Evolutionary conservation across 2,329 filamentous ascomycete species (phyloP).

Genomic region (Fusarium sp.): DNA sequence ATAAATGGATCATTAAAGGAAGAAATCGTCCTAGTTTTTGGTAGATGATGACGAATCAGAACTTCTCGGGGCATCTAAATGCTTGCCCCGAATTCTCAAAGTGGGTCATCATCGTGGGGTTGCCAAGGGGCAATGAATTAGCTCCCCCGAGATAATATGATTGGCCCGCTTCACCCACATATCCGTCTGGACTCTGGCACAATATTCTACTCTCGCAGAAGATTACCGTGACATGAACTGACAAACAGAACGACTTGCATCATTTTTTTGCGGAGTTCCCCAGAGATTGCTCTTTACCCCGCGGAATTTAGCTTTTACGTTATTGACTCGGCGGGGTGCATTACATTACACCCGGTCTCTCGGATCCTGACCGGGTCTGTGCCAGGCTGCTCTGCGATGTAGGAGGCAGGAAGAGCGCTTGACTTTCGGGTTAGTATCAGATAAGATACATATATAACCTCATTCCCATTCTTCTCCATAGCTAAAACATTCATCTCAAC

Average conservation of each 20-base stretch:
- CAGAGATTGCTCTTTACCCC: conserved; percentile 2
- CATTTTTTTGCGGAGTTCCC: conserved; percentile 10
- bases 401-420: neutral
- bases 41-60: neutral
- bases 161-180: conserved; percentile 19
- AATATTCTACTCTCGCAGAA: neutral
- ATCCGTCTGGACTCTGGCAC: too few species aligned
- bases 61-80: neutral
- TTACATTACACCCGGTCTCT: neutral
- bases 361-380: conserved; percentile 4
- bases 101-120: too few species aligned
- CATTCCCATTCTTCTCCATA: too few species aligned
- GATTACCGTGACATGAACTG: neutral
- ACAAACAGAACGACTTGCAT: neutral
- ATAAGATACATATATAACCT: too few species aligned
- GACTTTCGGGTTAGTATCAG: too few species aligned
- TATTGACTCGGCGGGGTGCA: conserved; percentile 17
- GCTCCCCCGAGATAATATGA: conserved; percentile 41
- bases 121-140: conserved; percentile 24
- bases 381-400: neutral
- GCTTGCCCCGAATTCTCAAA: neutral
- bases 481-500: too few species aligned
- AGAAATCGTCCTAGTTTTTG: too few species aligned
- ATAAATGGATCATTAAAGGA: too few species aligned
- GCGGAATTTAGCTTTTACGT: conserved; percentile 6